Percentiles rank a stretch among this genome's conserved stretches.
phyloP scores from a whole-genome alignment of 768 basidiomycete genomes.

The Podaxis sp. region DNA sequence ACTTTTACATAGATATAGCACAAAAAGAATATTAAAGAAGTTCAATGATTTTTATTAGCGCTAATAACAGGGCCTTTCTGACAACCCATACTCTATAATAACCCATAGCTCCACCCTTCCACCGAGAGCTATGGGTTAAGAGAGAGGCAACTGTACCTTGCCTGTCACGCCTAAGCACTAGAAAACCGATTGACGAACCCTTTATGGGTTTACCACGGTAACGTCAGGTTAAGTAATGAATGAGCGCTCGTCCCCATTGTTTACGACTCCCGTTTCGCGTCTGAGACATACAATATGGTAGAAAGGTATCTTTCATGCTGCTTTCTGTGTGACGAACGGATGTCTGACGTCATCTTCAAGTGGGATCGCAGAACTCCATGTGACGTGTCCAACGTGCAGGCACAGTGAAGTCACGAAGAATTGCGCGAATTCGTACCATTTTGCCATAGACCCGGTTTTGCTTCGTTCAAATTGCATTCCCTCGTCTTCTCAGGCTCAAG shows the following conservation, averaged over 20 bases:
- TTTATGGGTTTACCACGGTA: not conserved
- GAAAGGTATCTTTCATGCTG: not conserved
- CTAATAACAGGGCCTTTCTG: no score
- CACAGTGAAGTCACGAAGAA: not conserved
- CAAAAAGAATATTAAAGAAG: no score
- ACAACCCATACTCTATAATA: no score
- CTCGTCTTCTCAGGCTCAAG: not conserved
- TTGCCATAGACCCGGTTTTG: not conserved
- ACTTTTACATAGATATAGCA: no score
- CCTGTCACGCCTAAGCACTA: no score
- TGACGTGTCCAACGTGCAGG: not conserved
- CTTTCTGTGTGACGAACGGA: not conserved
- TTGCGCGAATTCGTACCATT: not conserved
- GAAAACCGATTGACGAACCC: not conserved
- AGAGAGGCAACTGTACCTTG: no score
- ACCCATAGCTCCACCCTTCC: no score
- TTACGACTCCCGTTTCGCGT: not conserved
- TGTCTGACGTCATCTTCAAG: not conserved
- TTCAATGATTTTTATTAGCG: no score
- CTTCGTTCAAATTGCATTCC: not conserved
- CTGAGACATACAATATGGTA: not conserved
- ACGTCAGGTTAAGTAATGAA: not conserved
- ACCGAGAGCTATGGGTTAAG: no score
- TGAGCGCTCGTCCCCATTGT: not conserved
- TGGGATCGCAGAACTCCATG: not conserved